Evolutionary conservation across 2,329 filamentous ascomycete species (phyloP), one percentile per base, ranked within the genome.

Genomic region (Aspergillus vadensis): DNA sequence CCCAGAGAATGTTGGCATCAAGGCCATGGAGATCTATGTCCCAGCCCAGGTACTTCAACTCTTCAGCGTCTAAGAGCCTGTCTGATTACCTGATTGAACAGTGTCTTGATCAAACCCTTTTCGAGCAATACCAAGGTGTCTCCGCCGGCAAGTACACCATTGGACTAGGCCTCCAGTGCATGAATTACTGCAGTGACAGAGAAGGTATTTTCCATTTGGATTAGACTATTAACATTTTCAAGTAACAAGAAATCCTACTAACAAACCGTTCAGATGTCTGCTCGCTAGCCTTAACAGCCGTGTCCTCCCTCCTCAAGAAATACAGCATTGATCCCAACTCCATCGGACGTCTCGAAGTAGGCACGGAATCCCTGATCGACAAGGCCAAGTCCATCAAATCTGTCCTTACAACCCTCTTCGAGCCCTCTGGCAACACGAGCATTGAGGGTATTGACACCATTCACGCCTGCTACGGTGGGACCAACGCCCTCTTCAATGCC

Each of bases 311-410:
- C 67, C 82, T 95, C 72, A 86, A 86, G 79, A 94, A 94, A 78
- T 93, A 93, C 85, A 87, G 88, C 72, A 88, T 95, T 79, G 90
- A 94, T 78, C 79, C 86, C 73, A 88, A 88, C 78, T 87, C 87
- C 64, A 87, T 94, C 74, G 91, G 91, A 67, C 89, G 90, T 70
- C 83, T 94, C 72, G 91, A 93, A 81, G 91, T 94, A 71, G 91
- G 91, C 72, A 94, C 91, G 56, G 91, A 94, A 84, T 94, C 91
- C 65, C 82, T 94, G 58, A 82, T 94, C 72, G 91, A 94, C 85
- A 94, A 94, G 83, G 93, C 91, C 76, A 94, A 94, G 84, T 93
- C 91, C 47, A 90, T 93, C 81, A 94, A 94, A 85, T 89, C 90
- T 25, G 90, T 94, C 63, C 81, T 94, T 66, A 94, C 93, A 91